These are phyloP conservation scores for Nakazawaea anatomiae DNA, from an alignment of 805 yeast genomes.

Conservation along the genomic window DNA sequence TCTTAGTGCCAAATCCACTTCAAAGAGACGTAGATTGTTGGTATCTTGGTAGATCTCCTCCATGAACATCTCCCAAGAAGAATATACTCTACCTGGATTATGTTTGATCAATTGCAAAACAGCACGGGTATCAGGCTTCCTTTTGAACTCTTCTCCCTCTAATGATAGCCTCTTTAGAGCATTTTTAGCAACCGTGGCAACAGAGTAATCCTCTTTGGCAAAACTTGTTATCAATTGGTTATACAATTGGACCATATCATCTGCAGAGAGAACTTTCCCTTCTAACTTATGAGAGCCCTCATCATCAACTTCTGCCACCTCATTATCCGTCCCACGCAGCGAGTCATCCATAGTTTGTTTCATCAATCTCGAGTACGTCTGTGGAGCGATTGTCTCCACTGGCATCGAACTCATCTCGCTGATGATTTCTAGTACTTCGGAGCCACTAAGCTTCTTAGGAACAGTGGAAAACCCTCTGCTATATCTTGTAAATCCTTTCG, in stretches of 20 bases:
- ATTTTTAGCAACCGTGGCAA: constrained; percentile 15
- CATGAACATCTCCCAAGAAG: constrained; percentile 24
- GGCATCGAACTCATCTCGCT: background rate
- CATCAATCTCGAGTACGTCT: background rate
- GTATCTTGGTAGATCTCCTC: constrained; percentile 7
- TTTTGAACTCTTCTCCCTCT: background rate
- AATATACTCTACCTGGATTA: constrained; percentile 30
- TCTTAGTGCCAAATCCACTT: background rate
- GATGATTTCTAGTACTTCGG: background rate
- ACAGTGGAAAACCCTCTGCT: background rate
- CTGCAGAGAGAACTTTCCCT: background rate
- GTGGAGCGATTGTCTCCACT: background rate
- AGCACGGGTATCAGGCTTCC: constrained; percentile 9
- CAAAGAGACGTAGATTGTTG: background rate
- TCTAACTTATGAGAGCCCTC: background rate
- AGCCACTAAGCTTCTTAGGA: background rate
- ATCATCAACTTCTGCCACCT: background rate
- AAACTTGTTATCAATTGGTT: constrained; percentile 20
- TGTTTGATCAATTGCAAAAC: constrained; percentile 21
- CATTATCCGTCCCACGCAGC: background rate
- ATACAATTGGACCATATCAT: constrained; percentile 14
- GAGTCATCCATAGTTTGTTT: background rate
- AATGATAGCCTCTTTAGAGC: constrained; percentile 1
- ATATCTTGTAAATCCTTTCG: background rate
- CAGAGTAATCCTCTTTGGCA: constrained; percentile 20